Base-by-base conservation (phyloP, 2,329 filamentous ascomycete species). In the Fusarium anthophilum region DNA sequence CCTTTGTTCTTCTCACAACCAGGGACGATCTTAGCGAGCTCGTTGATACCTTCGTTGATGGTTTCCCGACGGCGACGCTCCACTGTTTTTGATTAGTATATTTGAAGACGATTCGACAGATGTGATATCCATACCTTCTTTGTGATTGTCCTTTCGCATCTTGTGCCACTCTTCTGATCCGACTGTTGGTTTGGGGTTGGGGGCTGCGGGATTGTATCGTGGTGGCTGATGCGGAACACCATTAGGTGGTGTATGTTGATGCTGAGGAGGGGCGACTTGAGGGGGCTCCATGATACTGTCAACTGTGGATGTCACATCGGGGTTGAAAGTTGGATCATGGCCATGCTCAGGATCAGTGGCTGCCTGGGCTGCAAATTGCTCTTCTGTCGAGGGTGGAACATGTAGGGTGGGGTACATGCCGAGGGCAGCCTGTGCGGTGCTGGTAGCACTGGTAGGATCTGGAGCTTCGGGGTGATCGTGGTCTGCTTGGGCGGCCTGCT, bases 1-100 rank as follows among this genome's bases (percentile, higher is more conserved):
- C 96, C 96, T 84, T 99, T 99, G 87, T 99, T 98, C 88, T 98
- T 99, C 84, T 99, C 96, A 79, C 96, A 98, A 20, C 95, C 95
- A 1, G 96, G 96, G 1, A 99, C 96, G 75, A 99, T 97, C 85
- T 98, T 98, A 76, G 96, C 94, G 37, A 99, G 90, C 83, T 98
- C 96, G 80, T 98, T 98, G 78, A 99, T 99, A 56, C 96, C 96
- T 84, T 99, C 96, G 76, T 99, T 99, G 82, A 99, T 99, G 1
- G 96, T 98, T 84, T 99, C 96, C 73, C 96, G 94, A 50, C 96
- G 94, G 67, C 96, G 94, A 69, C 96, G 94, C 84, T 99, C 96
- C 71, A 99, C 96, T 98, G 62, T 20, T 51, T 51, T 32, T 54
- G 69, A 76, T 83, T 79, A 81, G 77, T 70, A 20, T 28, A 28